Evolutionary conservation across 2,329 filamentous ascomycete species (phyloP).

Genomic region (Pestalotiopsis sp.): DNA sequence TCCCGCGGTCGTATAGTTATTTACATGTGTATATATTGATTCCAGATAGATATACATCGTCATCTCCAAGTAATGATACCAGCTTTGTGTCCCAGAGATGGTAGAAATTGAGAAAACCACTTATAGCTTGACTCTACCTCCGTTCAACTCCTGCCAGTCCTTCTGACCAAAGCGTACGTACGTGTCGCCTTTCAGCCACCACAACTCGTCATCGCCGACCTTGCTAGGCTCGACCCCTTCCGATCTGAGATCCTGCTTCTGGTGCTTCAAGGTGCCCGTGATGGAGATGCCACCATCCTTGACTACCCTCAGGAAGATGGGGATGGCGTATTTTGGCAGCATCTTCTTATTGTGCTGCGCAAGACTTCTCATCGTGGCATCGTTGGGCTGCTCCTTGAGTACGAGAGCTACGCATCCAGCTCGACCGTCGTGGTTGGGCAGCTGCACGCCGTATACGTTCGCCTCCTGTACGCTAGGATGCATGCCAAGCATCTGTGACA

Average conservation of each 20-base stretch:
- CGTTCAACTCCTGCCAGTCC: conserved; percentile 70
- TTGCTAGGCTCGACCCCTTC: conserved; percentile 71
- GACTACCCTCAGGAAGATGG: conserved; percentile 73
- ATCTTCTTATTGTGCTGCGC: conserved; percentile 55
- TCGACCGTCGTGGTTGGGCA: conserved; percentile 80
- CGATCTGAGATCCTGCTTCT: conserved; percentile 71
- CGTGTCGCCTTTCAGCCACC: conserved; percentile 63
- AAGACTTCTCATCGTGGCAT: conserved; percentile 55
- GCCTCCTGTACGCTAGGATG: conserved; percentile 71
- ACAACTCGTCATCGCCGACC: conserved; percentile 49
- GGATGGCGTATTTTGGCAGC: conserved; percentile 74
- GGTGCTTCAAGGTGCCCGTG: conserved; percentile 88
- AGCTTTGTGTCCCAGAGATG: no score
- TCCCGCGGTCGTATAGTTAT: no score
- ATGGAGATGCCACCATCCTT: conserved; percentile 57
- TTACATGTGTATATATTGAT: no score
- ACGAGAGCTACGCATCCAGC: conserved; percentile 78
- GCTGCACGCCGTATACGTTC: conserved; percentile 80
- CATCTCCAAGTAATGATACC: no score
- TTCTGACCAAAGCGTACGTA: conserved; percentile 67
- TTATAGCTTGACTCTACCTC: conserved; percentile 70
- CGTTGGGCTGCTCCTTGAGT: conserved; percentile 46
- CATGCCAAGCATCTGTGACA: conserved; percentile 70
- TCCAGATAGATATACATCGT: no score
- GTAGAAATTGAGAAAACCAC: not conserved